A percentile compares a stretch with the other conserved stretches of the same genome.
phyloP scores from a whole-genome alignment of 768 basidiomycete genomes.

The Tephrocybe sp. region DNA sequence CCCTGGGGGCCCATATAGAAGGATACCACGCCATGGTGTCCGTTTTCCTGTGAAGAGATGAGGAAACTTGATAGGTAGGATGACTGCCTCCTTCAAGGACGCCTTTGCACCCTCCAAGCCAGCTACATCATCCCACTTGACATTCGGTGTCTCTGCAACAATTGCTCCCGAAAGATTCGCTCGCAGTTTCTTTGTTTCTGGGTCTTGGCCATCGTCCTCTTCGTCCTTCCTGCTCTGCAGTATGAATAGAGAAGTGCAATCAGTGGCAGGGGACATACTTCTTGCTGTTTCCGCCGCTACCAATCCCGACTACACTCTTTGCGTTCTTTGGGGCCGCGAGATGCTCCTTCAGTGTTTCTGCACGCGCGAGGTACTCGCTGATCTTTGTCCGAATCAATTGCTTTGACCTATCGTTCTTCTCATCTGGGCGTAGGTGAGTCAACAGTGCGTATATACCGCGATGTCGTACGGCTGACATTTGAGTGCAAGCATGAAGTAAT shows the following conservation, averaged over 20 bases:
- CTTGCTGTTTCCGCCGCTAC: conserved; percentile 43
- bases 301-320: conserved; percentile 47
- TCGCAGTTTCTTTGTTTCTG: conserved; percentile 95
- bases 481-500: conserved; percentile 97
- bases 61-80: conserved; percentile 99
- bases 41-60: conserved; percentile 98
- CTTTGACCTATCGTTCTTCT: conserved; percentile 95
- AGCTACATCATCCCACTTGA: conserved; percentile 98
- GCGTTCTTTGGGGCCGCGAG: conserved; percentile 68
- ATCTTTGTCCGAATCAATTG: conserved; percentile 84
- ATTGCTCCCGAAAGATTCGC: conserved; percentile 88
- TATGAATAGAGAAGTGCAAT: not conserved
- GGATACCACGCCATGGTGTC: conserved; percentile 94
- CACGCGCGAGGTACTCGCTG: conserved; percentile 86
- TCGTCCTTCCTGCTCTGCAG: conserved; percentile 36
- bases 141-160: conserved; percentile 89
- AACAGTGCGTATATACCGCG: not conserved
- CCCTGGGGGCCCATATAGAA: conserved; percentile 96
- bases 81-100: conserved; percentile 95
- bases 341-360: conserved; percentile 90
- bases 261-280: conserved; percentile 34
- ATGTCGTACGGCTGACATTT: conserved; percentile 61
- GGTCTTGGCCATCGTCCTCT: conserved; percentile 80
- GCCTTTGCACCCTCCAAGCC: conserved; percentile 96
- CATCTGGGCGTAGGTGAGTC: conserved; percentile 47